Evolutionary conservation across 164 flowering plant species (phyloP), one percentile per base, ranked within the genome.

Genomic region (Vitis riparia): DNA sequence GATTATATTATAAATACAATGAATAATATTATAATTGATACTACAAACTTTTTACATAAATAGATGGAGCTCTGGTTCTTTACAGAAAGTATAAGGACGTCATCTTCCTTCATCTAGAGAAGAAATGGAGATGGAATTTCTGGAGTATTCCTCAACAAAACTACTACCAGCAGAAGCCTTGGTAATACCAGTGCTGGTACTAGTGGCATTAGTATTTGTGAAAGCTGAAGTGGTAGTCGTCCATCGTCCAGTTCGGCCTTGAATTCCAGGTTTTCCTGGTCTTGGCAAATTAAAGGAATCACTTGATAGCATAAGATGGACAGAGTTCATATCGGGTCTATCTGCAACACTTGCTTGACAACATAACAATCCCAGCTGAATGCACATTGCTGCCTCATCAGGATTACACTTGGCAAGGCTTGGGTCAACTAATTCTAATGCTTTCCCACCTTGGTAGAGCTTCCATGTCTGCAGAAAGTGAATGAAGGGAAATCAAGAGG

Each of bases 31-130:
- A 23, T 23, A 0, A 37, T 37, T 37, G 7, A 37, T 6, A 37
- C 44, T 37, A 3, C 7, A 6, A 37, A 37, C 44, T 3, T 37
- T 37, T 37, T 37, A 37, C 44, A 37, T 37, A 37, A 37, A 37
- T 37, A 37, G 44, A 37, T 37, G 44, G 44, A 37, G 44, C 44
- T 37, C 44, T 37, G 5, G 44, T 6, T 3, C 7, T 30, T 9
- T 60, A 27, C 51, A 50, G 8, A 44, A 11, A 44, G 4, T 12
- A 37, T 55, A 52, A 2, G 29, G 7, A 30, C 15, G 16, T 80
- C 78, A 91, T 75, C 97, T 84, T n/a, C 97, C 97, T 77, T 91
- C 97, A 53, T 82, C 84, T 23, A 86, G 19, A 12, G 90, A 89
- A 55, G 97, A 88, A 75, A 78, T 59, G 9, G 97, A 89, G 0